Percentiles rank a stretch among this genome's conserved stretches.
These are phyloP conservation scores for Aspergillus wentii DNA, from an alignment of 495 filamentous ascomycete species.

Conservation along the genomic window DNA sequence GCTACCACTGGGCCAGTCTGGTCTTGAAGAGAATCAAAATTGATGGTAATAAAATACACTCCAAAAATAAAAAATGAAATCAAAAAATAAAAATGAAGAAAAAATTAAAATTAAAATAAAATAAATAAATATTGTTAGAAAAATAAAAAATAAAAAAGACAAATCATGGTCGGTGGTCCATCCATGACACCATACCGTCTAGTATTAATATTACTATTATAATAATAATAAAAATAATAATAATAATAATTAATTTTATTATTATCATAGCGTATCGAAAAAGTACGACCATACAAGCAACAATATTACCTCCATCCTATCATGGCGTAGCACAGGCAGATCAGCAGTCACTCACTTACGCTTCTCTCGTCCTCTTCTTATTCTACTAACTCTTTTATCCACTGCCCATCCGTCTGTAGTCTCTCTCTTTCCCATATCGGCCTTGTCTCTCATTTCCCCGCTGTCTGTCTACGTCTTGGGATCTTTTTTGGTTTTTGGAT, in stretches of 20 bases:
- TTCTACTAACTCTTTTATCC: slow-evolving; percentile 43
- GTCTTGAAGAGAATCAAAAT: neutral
- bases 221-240: slow-evolving; percentile 2
- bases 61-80: neutral
- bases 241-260: too few relatives aligned
- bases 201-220: neutral
- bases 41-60: slow-evolving; percentile 1
- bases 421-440: slow-evolving; percentile 23
- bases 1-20: too few relatives aligned
- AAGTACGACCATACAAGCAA: slow-evolving; percentile 29
- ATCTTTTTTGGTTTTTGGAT: slow-evolving; percentile 21
- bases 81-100: slow-evolving; percentile 2
- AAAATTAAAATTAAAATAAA: slow-evolving; percentile 1
- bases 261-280: too few relatives aligned
- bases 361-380: neutral
- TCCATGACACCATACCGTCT: slow-evolving; percentile 1
- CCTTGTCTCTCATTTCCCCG: slow-evolving; percentile 34
- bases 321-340: slow-evolving; percentile 38
- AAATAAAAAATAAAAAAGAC: neutral
- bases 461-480: slow-evolving; percentile 8
- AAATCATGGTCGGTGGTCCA: slow-evolving; percentile 1
- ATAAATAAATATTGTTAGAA: slow-evolving; percentile 2
- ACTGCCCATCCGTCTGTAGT: slow-evolving; percentile 27
- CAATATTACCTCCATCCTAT: slow-evolving; percentile 29
- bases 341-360: slow-evolving; percentile 22